Evolutionary conservation across 768 basidiomycete species (phyloP), one percentile per base, ranked within the genome.

Genomic region (Lentinus brumalis): DNA sequence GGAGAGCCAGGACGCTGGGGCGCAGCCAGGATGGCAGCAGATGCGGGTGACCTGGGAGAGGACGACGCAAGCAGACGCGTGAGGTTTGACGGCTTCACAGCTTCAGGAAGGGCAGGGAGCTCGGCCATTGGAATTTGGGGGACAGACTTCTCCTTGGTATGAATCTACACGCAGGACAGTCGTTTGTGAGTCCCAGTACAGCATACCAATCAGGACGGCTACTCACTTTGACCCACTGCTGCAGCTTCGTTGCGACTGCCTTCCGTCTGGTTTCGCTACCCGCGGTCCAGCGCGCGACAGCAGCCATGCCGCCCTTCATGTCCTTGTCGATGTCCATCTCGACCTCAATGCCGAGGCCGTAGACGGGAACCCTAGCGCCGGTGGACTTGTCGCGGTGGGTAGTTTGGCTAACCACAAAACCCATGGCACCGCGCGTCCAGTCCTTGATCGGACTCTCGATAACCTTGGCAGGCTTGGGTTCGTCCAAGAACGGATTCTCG

Each of bases 271-370:
- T 75, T 56, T 91, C 89, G 40, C 82, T 75, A 46, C 79, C 85
- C 31, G 88, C 84, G 3, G 92, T 92, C 92, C 92, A 94, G 57
- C 91, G 84, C 54, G 92, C 92, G 46, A 94, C 89, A 31, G 92
- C 89, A 40, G 91, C 90, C 88, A 94, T 93, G n/a, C 92, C 91
- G 47, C 83, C 85, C 21, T 78, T 78, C 87, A 90, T 86, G 66
- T 83, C 86, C 74, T 89, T 90, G 74, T 91, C 89, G 57, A 92
- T 83, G 67, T 92, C 86, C 78, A 91, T 88, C 66, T 93, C 90
- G 29, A 93, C 91, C 74, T 94, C 90, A 52, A 94, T 91, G 1
- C 92, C 92, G 63, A 94, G 82, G 9, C 92, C 92, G 71, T 93
- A 94, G 1, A 84, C 92, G 38, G 90, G 87, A 18, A 91, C 77